Base-by-base conservation (phyloP, 2,329 filamentous ascomycete genomes). In the Colletotrichum sp. region DNA sequence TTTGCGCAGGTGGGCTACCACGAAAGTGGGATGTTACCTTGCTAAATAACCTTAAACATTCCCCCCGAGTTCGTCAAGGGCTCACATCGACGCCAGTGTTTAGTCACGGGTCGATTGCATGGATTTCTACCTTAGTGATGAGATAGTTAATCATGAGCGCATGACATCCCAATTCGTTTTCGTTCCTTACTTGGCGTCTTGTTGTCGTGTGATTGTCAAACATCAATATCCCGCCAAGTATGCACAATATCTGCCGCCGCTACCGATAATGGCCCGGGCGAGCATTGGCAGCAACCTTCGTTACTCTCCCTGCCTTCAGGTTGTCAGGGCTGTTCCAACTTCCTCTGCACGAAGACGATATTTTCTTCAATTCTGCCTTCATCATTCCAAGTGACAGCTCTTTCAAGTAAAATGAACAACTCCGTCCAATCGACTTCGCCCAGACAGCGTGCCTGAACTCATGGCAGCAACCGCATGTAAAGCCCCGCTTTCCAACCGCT, bases 1-100 rank as follows among this genome's bases (percentile, higher is more conserved):
- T 15, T 13, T 3, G 3, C 9, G 64, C 49, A 22, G 16, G 25
- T 49, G 12, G 22, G 8, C 57, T n/a, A 16, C 16, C 29, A 29
- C n/a, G 30, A 22, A 25, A 64, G 30, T 66, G 61, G n/a, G 1
- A 19, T 57, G 69, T 27, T 16, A 16, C 9, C n/a, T 25, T 49
- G 27, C 22, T 29, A 29, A 39, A 36, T 44, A 64, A 65, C 36
- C 49, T 30, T 25, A 29, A 52, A 30, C 34, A 15, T 15, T 74
- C 63, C 49, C 25, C 65, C 66, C 71, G 74, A 75, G 25, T 29
- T 61, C 59, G n/a, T n/a, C 8, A 30, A 65, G 64, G 74, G 71
- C 61, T 76, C 74, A 75, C 5, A 75, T 76, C 32, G 71, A 61
- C 55, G 29, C 44, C 19, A 25, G n/a, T n/a, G 13, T 25, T 6